Evolutionary conservation across 345 rosid genomes (phyloP), one percentile per base, ranked within the genome.

Genomic region (Fremontodendron californicum): DNA sequence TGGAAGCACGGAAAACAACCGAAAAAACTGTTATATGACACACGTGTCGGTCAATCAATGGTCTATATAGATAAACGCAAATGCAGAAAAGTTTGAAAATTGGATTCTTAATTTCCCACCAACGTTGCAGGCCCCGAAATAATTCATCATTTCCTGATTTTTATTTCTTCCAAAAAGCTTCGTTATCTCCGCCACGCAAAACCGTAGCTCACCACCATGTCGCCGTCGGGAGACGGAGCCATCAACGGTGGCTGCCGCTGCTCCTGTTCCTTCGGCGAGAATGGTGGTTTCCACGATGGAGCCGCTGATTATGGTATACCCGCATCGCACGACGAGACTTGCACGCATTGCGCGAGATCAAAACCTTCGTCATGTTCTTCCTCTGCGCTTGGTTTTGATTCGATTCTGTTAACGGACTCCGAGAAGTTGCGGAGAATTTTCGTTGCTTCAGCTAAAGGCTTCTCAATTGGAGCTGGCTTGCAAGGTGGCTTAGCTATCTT

Each of bases 401-500:
- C 69, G 51, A 35, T 71, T 61, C 86, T 81, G 18, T 77, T 84
- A 31, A 78, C 77, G 35, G 88, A 91, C n/a, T 85, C 89, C 5
- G 97, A 93, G 67, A 90, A 89, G 88, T 80, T 95, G 29, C 75
- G 87, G n/a, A 89, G 99, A 84, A 78, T 90, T 40, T 25, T 93
- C 29, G 80, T 84, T 15, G 97, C 99, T 62, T 87, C 93, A 1
- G 84, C 62, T 10, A 95, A 88, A 86, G 98, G 97, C 58, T 95
- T 93, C 90, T 87, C 98, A 31, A 90, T 95, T 43, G 99, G 98
- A 69, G 93, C 98, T 27, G 99, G 99, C 40, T 82, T 95, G 58
- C 93, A 93, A 90, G 99, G 99, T n/a, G 99, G 99, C 76, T 82
- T 95, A 21, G 89, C 93, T 72, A 80, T 93, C 77, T 95, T 95